A percentile compares a stretch with the other conserved stretches of the same genome.
Evolutionary conservation across 2,329 filamentous ascomycete species (phyloP).

Genomic region (Didymella lethalis): DNA sequence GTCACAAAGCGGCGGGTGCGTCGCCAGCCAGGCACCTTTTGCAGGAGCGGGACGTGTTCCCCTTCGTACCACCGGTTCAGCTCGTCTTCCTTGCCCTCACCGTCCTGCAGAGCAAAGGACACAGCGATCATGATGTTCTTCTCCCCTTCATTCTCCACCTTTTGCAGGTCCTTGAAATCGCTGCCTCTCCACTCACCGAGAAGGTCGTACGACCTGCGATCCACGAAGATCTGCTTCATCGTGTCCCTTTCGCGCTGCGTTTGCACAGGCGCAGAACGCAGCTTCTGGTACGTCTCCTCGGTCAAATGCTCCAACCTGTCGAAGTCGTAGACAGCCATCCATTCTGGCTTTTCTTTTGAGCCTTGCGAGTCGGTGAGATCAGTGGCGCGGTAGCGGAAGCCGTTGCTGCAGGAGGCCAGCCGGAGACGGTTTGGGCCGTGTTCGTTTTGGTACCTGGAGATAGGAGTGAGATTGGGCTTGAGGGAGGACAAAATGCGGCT

Average conservation of each 20-base stretch:
- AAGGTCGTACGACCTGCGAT: conserved; percentile 75
- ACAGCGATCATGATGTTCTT: conserved; percentile 68
- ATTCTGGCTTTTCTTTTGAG: conserved; percentile 65
- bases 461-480: conserved; percentile 45
- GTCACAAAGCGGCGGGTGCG: conserved; percentile 75
- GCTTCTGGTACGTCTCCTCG: conserved; percentile 71
- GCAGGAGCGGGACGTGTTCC: conserved; percentile 75
- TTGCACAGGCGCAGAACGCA: conserved; percentile 66
- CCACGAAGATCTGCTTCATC: conserved; percentile 72
- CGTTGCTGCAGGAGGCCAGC: conserved; percentile 76
- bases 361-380: conserved; percentile 57
- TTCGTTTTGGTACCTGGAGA: conserved; percentile 78
- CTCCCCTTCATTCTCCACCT: conserved; percentile 63
- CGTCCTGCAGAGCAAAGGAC: conserved; percentile 65
- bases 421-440: conserved; percentile 84
- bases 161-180: conserved; percentile 67
- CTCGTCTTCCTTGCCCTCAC: conserved; percentile 60
- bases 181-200: conserved; percentile 63
- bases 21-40: conserved; percentile 80
- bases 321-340: conserved; percentile 83
- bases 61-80: conserved; percentile 75
- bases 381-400: conserved; percentile 77
- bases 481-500: conserved; percentile 34
- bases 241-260: conserved; percentile 67
- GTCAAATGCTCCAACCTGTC: conserved; percentile 75